Conservation (phyloP, 139 green algal species). For the Zygnema circumcarinatum region DNA sequence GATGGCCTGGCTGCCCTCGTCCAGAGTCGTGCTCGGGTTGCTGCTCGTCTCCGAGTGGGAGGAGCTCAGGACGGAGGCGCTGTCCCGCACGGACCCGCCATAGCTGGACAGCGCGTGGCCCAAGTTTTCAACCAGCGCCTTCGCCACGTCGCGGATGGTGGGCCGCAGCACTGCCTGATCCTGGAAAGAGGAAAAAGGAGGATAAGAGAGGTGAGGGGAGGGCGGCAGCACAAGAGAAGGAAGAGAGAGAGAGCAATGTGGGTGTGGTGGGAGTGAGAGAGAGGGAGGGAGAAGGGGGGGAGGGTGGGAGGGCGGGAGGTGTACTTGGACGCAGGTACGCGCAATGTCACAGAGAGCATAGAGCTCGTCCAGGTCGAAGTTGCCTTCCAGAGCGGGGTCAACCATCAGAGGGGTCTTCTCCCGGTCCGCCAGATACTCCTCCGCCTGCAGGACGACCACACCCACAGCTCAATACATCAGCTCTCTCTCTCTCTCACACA, state of each 20-base stretch:
- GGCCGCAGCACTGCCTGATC: conserved; percentile 42
- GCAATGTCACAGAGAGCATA: conserved; percentile 48
- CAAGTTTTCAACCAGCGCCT: conserved; percentile 44
- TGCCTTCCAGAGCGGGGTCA: conserved; percentile 34
- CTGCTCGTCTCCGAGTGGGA: conserved; percentile 32
- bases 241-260: conserved; percentile 22
- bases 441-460: conserved; percentile 32
- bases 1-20: neutral
- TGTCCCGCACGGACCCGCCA: conserved; percentile 18
- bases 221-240: neutral
- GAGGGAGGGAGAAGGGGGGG: neutral
- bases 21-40: neutral
- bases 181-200: conserved; percentile 17
- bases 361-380: conserved; percentile 46
- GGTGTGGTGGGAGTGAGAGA: neutral
- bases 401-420: conserved; percentile 53
- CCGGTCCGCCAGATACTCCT: conserved; percentile 51
- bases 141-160: conserved; percentile 50
- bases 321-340: conserved; percentile 35
- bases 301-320: too few relatives aligned
- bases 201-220: neutral
- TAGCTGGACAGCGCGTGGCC: conserved; percentile 25
- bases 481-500: too few relatives aligned
- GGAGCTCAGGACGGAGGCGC: conserved; percentile 20
- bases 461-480: neutral